phyloP scores from a whole-genome alignment of 2,329 filamentous ascomycete genomes.

The Neofusicoccum sp. region DNA sequence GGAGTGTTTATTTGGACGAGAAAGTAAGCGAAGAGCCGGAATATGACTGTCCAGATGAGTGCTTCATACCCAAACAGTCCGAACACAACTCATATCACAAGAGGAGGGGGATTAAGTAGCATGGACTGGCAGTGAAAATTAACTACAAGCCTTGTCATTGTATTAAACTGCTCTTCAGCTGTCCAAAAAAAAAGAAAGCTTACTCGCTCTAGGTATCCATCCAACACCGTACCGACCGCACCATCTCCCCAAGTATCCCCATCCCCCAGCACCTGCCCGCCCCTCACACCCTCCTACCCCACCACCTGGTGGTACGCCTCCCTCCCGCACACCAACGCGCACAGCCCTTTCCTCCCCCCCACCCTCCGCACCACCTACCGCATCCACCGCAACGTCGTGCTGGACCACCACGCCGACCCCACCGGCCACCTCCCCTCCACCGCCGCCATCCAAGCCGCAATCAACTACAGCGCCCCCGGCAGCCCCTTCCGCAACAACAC shows the following conservation, averaged over 20 bases:
- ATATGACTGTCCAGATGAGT: no score
- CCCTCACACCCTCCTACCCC: slow-evolving; percentile 4
- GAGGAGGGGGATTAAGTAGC: no score
- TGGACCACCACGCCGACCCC: slow-evolving; percentile 36
- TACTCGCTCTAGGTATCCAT: no score
- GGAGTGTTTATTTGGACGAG: no score
- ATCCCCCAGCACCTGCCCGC: not conserved
- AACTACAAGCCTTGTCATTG: no score
- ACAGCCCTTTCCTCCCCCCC: slow-evolving; percentile 10
- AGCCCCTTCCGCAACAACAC: not conserved
- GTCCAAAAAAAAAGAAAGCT: no score
- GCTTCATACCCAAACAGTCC: no score
- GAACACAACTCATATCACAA: no score
- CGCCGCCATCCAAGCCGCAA: slow-evolving; percentile 22
- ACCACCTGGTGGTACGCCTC: slow-evolving; percentile 7
- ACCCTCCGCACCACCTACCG: slow-evolving; percentile 26
- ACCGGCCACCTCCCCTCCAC: slow-evolving; percentile 34
- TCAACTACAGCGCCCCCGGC: not conserved
- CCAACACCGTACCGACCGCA: not conserved
- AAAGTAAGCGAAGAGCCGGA: no score
- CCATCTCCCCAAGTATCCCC: not conserved
- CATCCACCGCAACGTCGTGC: slow-evolving; percentile 40
- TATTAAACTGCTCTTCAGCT: no score
- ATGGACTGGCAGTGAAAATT: no score
- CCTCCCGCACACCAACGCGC: not conserved